Percentiles rank a stretch among this genome's conserved stretches.
These are phyloP conservation scores for Dictyostelium brefeldianum DNA, from an alignment of 78 protist species.

Conservation along the genomic window DNA sequence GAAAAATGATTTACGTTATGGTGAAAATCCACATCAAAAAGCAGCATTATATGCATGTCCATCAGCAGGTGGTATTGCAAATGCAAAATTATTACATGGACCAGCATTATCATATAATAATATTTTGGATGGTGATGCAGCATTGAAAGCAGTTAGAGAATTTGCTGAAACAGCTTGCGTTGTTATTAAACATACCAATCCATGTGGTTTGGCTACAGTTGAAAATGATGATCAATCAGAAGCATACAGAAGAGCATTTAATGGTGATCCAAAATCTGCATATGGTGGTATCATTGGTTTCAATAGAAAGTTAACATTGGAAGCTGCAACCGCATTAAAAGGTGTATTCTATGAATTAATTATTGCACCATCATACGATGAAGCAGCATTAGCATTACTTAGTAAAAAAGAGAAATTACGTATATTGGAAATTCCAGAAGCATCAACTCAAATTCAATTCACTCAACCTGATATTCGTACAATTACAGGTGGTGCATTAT, in stretches of 20 bases:
- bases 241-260: constrained; percentile 70
- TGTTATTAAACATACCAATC: constrained; percentile 80
- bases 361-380: constrained; percentile 72
- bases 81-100: constrained; percentile 54
- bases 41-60: constrained; percentile 53
- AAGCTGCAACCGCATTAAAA: constrained; percentile 59
- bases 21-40: constrained; percentile 93
- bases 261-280: constrained; percentile 72
- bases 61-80: constrained; percentile 58
- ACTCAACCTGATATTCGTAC: constrained; percentile 62
- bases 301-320: constrained; percentile 55
- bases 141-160: constrained; percentile 65
- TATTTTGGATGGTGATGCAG: constrained; percentile 79
- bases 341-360: constrained; percentile 72
- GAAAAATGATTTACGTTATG: constrained; percentile 83
- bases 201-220: constrained; percentile 70
- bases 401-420: constrained; percentile 45
- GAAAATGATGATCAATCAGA: constrained; percentile 48
- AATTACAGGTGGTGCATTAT: constrained; percentile 80
- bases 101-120: constrained; percentile 77
- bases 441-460: constrained; percentile 45
- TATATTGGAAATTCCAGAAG: constrained; percentile 50
- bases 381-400: constrained; percentile 50
- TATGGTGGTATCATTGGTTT: constrained; percentile 83
- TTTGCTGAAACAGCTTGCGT: constrained; percentile 45